phyloP scores from a whole-genome alignment of 306 rosid species.

The Sphenostylis stenocarpa region DNA sequence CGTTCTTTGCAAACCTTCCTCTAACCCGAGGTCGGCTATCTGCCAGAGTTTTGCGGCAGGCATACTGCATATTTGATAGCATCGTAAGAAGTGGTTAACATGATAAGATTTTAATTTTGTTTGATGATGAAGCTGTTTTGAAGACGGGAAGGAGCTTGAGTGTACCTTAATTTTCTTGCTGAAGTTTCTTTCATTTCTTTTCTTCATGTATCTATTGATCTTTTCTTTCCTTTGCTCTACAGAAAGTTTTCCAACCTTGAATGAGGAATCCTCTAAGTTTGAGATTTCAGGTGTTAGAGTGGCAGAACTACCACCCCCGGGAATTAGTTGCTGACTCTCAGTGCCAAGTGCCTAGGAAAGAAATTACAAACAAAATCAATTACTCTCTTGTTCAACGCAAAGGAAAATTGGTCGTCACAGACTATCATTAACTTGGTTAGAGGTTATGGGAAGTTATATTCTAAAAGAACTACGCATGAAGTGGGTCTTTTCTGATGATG shows the following conservation, averaged over 20 bases:
- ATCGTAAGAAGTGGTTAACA: not conserved
- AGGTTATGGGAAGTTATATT: slow-evolving; percentile 10
- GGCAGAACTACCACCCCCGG: slow-evolving; percentile 62
- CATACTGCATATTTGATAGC: slow-evolving; percentile 66
- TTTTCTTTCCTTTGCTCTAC: slow-evolving; percentile 90
- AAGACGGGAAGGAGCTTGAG: not conserved
- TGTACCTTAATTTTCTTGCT: slow-evolving; percentile 95
- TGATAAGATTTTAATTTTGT: slow-evolving; percentile 10
- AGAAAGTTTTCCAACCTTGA: slow-evolving; percentile 92
- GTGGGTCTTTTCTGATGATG: slow-evolving; percentile 13
- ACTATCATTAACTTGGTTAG: not conserved
- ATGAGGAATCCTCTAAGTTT: slow-evolving; percentile 71
- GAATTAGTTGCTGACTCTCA: slow-evolving; percentile 71
- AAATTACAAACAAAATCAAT: not conserved
- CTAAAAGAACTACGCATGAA: slow-evolving; percentile 8
- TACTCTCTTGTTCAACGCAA: not conserved
- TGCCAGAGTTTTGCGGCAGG: slow-evolving; percentile 94
- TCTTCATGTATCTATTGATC: slow-evolving; percentile 96
- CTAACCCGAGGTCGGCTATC: slow-evolving; percentile 98
- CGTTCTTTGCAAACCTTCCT: slow-evolving; percentile 97
- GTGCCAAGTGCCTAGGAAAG: slow-evolving; percentile 52
- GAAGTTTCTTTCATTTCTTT: slow-evolving; percentile 94
- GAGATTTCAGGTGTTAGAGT: slow-evolving; percentile 70
- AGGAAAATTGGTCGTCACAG: not conserved
- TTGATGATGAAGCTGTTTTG: not conserved